A percentile compares a stretch with the other conserved stretches of the same genome.
These are phyloP conservation scores for Litsea cubeba DNA, from an alignment of 164 flowering plant species.

Conservation along the genomic window DNA sequence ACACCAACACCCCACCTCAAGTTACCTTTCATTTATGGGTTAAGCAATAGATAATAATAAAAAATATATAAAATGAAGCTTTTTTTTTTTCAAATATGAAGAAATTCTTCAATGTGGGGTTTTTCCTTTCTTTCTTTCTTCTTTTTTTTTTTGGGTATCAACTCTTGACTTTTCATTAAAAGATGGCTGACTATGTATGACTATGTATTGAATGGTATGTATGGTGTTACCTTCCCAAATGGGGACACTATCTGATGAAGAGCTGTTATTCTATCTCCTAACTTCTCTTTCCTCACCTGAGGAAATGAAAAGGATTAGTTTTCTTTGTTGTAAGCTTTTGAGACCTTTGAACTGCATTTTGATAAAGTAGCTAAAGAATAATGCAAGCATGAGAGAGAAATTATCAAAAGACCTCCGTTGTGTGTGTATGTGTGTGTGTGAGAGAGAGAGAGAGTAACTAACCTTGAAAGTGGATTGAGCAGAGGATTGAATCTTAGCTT, in stretches of 20 bases:
- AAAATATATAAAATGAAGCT: no score
- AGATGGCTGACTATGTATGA: not conserved
- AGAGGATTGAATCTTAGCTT: slow-evolving; percentile 74
- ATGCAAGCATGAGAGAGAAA: not conserved
- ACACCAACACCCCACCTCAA: not conserved
- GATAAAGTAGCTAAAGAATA: not conserved
- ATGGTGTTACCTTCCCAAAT: slow-evolving; percentile 40
- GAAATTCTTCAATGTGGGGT: not conserved
- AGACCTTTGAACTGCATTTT: not conserved
- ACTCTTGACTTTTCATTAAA: not conserved
- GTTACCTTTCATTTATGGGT: not conserved
- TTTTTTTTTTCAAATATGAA: no score
- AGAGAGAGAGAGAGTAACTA: slow-evolving; percentile 14
- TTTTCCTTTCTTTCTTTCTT: no score
- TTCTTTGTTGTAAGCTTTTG: not conserved
- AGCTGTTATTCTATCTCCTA: slow-evolving; percentile 46
- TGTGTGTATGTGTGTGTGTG: not conserved
- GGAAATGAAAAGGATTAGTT: not conserved
- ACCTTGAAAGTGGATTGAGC: slow-evolving; percentile 69
- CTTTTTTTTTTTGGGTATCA: not conserved
- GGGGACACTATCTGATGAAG: slow-evolving; percentile 52
- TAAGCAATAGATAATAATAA: not conserved
- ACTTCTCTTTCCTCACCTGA: slow-evolving; percentile 50
- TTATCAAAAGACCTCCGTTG: not conserved
- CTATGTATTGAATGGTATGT: not conserved